These are phyloP conservation scores for Chrysoporthe deuterocubensis DNA, from an alignment of 2,329 filamentous ascomycete genomes.

Conservation along the genomic window DNA sequence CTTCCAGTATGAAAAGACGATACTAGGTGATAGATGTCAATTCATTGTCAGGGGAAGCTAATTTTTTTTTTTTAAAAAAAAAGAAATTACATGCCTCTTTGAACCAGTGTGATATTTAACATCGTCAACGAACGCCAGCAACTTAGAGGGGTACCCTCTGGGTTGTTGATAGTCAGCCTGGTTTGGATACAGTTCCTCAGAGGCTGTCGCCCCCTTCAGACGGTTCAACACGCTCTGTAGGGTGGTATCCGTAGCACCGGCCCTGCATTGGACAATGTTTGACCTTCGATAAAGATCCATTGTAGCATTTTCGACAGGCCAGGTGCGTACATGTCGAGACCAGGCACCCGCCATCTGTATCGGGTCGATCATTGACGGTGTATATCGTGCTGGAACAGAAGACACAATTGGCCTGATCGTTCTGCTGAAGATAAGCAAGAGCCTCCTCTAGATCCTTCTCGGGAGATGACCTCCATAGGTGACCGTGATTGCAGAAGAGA, in stretches of 20 bases:
- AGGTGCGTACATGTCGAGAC: background rate
- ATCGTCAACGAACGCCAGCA: conserved; percentile 3
- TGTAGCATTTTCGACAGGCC: background rate
- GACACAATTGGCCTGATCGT: background rate
- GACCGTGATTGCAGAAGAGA: conserved; percentile 12
- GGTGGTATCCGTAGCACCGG: background rate
- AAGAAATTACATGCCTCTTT: no score
- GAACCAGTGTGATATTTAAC: background rate
- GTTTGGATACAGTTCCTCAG: background rate
- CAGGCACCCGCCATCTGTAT: background rate
- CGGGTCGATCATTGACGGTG: background rate
- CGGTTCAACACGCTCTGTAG: background rate
- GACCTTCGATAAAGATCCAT: no score
- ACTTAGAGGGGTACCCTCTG: background rate
- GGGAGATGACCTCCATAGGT: background rate
- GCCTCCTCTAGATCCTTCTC: background rate
- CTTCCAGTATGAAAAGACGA: conserved; percentile 16
- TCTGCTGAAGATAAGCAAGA: conserved; percentile 6
- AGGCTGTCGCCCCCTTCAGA: background rate
- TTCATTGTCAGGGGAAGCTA: no score
- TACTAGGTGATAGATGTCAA: background rate
- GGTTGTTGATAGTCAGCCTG: background rate
- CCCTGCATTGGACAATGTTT: background rate
- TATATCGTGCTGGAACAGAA: background rate
- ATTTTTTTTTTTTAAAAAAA: no score